Base-by-base conservation (phyloP, 352 stramenopile species). In the Phytophthora ramorum region DNA sequence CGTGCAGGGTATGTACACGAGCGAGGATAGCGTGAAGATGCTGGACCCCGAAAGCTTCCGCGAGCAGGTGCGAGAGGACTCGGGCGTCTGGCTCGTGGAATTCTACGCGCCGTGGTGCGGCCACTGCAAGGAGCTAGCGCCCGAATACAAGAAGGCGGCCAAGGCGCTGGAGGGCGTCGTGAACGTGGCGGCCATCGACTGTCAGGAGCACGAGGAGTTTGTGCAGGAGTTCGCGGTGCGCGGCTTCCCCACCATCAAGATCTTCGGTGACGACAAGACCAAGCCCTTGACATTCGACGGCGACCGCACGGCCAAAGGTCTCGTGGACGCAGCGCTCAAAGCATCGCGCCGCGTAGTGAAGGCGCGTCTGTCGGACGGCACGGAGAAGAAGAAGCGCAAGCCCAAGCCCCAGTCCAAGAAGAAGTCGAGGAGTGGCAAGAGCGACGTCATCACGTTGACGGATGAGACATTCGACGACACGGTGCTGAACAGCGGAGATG, bases 41-140 rank as follows among this genome's bases (percentile, higher is more conserved):
- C 71, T 95, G 43, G 87, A 95, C 55, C 66, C 85, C 0, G 78
- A 89, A 69, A 84, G 75, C 60, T 85, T 95, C 45, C 78, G 83
- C 12, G 83, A 93, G 53, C 61, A 81, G 53, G 58, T 95, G 53
- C 77, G 90, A 73, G 76, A 85, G 78, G 84, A 90, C 72, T 75
- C 78, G 5, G 84, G 85, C 13, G 78, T 96, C 67, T 98, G 93
- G 92, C 52, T 98, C n/a, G 92, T 98, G 17, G 91, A 98, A 73
- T 98, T 98, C 66, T 98, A 97, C 52, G 95, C 95, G 48, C 95
- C 95, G 40, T 98, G 93, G 93, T 98, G 93, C 60, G 95, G 95
- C 34, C 95, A 98, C 78, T 98, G 95, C 83, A 97, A 98, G 80
- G 83, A 88, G 59, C 83, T 98, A 37, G 87, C 88, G 17, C 95